Evolutionary conservation across 2,329 filamentous ascomycete genomes (phyloP).

Genomic region (Zasmidium citrigriseum): DNA sequence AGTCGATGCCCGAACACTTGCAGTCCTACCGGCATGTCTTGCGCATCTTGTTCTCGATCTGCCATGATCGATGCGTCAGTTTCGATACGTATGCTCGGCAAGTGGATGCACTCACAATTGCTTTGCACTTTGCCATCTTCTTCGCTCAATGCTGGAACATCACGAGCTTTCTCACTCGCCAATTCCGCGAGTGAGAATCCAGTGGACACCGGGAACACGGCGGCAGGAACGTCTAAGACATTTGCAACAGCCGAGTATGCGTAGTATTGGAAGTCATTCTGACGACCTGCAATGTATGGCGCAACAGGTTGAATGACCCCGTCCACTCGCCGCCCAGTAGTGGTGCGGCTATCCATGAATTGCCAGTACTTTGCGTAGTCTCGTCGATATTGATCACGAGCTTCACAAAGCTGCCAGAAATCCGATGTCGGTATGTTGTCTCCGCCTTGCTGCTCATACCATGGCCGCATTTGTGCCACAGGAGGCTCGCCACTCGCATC

Average conservation of each 20-base stretch:
- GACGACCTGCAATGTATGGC: constrained; percentile 13
- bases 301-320: constrained; percentile 25
- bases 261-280: constrained; percentile 19
- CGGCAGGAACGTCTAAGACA: constrained; percentile 14
- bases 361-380: constrained; percentile 23
- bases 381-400: constrained; percentile 15
- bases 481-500: constrained; percentile 25
- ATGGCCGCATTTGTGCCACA: constrained; percentile 11
- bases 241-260: constrained; percentile 21
- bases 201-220: constrained; percentile 16
- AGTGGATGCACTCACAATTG: constrained; percentile 13
- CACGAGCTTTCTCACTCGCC: neutral
- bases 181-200: neutral
- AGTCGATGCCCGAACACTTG: constrained; percentile 27
- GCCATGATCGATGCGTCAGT: constrained; percentile 8
- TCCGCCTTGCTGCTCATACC: constrained; percentile 16
- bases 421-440: constrained; percentile 9
- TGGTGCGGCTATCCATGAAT: constrained; percentile 7
- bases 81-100: neutral
- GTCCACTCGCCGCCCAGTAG: constrained; percentile 18
- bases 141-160: constrained; percentile 9
- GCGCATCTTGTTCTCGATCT: constrained; percentile 15
- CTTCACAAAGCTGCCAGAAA: constrained; percentile 24
- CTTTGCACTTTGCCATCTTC: constrained; percentile 13
- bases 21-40: constrained; percentile 27